Percentiles rank a stretch among this genome's conserved stretches.
phyloP scores from a whole-genome alignment of 306 rosid species.

The Hippophae gyantsensis region DNA sequence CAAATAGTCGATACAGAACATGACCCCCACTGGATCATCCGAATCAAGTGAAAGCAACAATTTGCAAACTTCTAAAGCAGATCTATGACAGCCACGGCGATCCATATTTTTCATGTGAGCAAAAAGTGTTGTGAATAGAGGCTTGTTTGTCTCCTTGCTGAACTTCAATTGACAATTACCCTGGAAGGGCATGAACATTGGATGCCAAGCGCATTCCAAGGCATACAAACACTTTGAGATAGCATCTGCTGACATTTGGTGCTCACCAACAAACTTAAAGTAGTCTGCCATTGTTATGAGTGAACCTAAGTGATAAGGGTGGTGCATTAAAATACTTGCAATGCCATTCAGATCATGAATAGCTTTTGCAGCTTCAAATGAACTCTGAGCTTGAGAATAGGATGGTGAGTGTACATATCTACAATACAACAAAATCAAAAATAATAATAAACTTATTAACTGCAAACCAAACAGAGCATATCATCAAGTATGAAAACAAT shows the following conservation, averaged over 20 bases:
- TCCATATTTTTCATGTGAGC: slow-evolving; percentile 85
- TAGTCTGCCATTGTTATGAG: slow-evolving; percentile 88
- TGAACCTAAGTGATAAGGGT: slow-evolving; percentile 81
- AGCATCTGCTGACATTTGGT: slow-evolving; percentile 81
- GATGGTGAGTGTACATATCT: slow-evolving; percentile 65
- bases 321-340: slow-evolving; percentile 45
- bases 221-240: slow-evolving; percentile 73
- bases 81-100: slow-evolving; percentile 93
- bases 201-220: slow-evolving; percentile 91
- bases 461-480: neutral
- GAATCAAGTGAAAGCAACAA: slow-evolving; percentile 79
- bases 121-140: slow-evolving; percentile 59
- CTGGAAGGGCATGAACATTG: slow-evolving; percentile 75
- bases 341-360: slow-evolving; percentile 69
- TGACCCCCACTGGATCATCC: slow-evolving; percentile 90
- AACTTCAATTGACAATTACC: slow-evolving; percentile 84
- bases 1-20: slow-evolving; percentile 83
- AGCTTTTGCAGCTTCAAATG: slow-evolving; percentile 82
- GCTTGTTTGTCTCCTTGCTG: slow-evolving; percentile 66
- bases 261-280: slow-evolving; percentile 82
- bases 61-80: slow-evolving; percentile 93
- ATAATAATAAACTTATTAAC: slow-evolving; percentile 2
- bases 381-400: slow-evolving; percentile 60
- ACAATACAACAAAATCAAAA: slow-evolving; percentile 23
- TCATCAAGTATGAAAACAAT: neutral